Evolutionary conservation across 495 filamentous ascomycete genomes (phyloP), one percentile per base, ranked within the genome.

Genomic region (Penicillium longicatenatum): DNA sequence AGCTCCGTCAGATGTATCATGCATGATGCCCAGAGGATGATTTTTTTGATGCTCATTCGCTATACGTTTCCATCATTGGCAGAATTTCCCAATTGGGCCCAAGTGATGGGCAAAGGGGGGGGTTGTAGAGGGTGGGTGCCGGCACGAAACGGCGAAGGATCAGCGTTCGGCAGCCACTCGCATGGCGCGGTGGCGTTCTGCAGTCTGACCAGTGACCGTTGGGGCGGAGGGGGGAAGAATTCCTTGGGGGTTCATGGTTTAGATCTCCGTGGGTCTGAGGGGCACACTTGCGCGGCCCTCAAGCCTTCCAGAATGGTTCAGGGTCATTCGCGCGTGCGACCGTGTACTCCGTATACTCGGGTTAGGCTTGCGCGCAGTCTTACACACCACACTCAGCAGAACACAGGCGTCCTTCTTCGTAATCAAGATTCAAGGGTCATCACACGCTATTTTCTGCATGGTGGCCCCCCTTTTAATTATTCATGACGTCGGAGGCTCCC

Each of bases 401-500:
- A n/a, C n/a, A n/a, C n/a, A n/a, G n/a, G n/a, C 12, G 8, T 10
- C 12, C 8, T 14, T 3, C 31, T 9, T 10, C 31, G 8, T 35
- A 6, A 39, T 39, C 1, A 16, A 17, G 14, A 6, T 17, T 17
- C 37, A 35, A 35, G 10, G 4, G 37, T 39, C 14, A 12, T 12
- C 14, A n/a, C 14, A n/a, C 37, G 37, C 37, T 39, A 46, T 48
- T 4, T 48, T 48, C 33, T 51, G 48, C 48, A 39, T 16, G 17
- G 35, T 19, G 10, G 17, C 12, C 31, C 16, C 12, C 29, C 55
- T 14, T 41, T 22, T 39, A 14, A 14, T 39, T 39, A 1, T 11
- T 35, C 52, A 65, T 65, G 62, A 65, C 62, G 59, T 61, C 51
- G 58, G 62, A 52, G 58, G 62, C 62, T 50, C 50, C 26, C 12